phyloP scores from a whole-genome alignment of 805 yeast genomes.

The Yueomyces sinensis region DNA sequence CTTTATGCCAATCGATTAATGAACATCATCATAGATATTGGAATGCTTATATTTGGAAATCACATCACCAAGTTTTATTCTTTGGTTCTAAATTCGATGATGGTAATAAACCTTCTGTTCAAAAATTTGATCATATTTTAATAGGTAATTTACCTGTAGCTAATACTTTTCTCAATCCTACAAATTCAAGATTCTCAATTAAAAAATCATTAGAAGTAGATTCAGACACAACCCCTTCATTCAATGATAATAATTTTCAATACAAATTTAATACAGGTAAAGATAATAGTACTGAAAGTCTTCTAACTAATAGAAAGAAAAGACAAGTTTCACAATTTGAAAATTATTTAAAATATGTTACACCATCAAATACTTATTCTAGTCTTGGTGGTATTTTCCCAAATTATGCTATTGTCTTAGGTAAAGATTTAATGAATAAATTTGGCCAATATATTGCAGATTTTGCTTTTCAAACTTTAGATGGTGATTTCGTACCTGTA shows the following conservation, averaged over 20 bases:
- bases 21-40: slow-evolving; percentile 50
- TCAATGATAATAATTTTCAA: background rate
- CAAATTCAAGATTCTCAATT: background rate
- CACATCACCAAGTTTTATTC: slow-evolving; percentile 59
- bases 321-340: slow-evolving; percentile 30
- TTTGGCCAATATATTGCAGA: slow-evolving; percentile 53
- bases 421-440: slow-evolving; percentile 60
- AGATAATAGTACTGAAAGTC: background rate
- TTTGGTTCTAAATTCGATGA: slow-evolving; percentile 33
- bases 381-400: slow-evolving; percentile 61
- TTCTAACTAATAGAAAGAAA: background rate
- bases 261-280: background rate
- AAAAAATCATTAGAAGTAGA: background rate
- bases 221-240: background rate
- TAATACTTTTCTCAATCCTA: slow-evolving; percentile 17
- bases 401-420: slow-evolving; percentile 64
- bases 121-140: slow-evolving; percentile 31
- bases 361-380: slow-evolving; percentile 55
- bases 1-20: slow-evolving; percentile 36
- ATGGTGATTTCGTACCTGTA: slow-evolving; percentile 54
- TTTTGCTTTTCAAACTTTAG: slow-evolving; percentile 57
- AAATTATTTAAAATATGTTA: slow-evolving; percentile 62
- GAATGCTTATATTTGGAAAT: slow-evolving; percentile 62
- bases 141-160: slow-evolving; percentile 44
- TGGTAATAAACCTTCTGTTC: slow-evolving; percentile 24